Evolutionary conservation across 225 moss, liverwort and hornwort species (phyloP).

Genomic region (Sphagnum tenellum): DNA sequence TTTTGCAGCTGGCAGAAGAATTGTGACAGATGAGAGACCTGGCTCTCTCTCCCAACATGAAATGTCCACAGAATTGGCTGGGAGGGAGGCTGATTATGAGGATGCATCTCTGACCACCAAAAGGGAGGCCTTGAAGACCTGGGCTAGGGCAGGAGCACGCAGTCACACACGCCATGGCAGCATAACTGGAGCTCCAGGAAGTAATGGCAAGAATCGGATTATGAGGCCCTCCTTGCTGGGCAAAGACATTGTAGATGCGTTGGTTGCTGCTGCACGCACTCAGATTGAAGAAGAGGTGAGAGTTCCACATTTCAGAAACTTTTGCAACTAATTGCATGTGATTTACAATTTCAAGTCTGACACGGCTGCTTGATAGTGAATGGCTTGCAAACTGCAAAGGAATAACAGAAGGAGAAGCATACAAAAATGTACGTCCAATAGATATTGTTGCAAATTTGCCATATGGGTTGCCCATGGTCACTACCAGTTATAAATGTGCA

Average conservation of each 20-base stretch:
- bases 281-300: slow-evolving; percentile 79
- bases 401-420: no score
- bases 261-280: slow-evolving; percentile 53
- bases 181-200: slow-evolving; percentile 38
- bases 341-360: no score
- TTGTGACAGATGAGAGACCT: slow-evolving; percentile 53
- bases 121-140: slow-evolving; percentile 63
- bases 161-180: slow-evolving; percentile 81
- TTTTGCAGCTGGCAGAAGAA: slow-evolving; percentile 24
- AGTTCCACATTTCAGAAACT: not conserved
- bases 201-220: slow-evolving; percentile 36
- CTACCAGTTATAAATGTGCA: no score
- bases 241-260: slow-evolving; percentile 76
- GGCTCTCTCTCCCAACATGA: slow-evolving; percentile 42
- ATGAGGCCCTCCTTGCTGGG: slow-evolving; percentile 51
- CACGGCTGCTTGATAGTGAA: no score
- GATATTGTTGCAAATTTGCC: no score
- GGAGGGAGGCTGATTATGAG: slow-evolving; percentile 31
- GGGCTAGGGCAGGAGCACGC: slow-evolving; percentile 87
- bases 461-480: no score
- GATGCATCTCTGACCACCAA: slow-evolving; percentile 52
- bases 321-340: no score
- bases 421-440: no score
- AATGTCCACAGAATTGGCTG: slow-evolving; percentile 41
- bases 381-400: no score